Conservation (phyloP, 176 grass and related monocot genomes). For the Calamus simplicifolius region DNA sequence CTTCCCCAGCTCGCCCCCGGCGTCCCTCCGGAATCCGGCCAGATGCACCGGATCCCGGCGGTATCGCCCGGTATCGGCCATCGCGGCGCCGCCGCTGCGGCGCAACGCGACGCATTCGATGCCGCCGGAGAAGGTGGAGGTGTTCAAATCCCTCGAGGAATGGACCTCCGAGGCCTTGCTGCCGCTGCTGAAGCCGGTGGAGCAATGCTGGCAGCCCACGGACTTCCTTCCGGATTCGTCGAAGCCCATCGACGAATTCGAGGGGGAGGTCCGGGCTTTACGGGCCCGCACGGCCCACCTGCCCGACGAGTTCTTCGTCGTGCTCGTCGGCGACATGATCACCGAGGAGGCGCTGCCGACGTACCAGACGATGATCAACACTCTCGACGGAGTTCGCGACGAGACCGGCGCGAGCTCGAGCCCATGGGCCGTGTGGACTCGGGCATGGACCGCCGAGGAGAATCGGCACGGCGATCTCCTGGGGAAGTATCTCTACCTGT, state of each 20-base stretch:
- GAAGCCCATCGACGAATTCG: conserved; percentile 39
- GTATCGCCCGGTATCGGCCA: background rate
- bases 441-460: conserved; percentile 87
- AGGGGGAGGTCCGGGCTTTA: conserved; percentile 46
- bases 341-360: conserved; percentile 95
- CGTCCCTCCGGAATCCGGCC: background rate
- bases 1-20: background rate
- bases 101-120: conserved; percentile 58
- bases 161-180: conserved; percentile 57
- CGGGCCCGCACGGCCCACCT: conserved; percentile 48
- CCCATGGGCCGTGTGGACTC: conserved; percentile 93
- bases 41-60: conserved; percentile 23
- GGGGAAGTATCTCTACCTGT: conserved; percentile 78
- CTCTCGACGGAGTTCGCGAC: conserved; percentile 76
- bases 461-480: conserved; percentile 87
- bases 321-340: conserved; percentile 86
- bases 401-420: conserved; percentile 80
- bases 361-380: conserved; percentile 99
- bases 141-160: conserved; percentile 63
- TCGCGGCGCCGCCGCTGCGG: background rate
- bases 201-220: conserved; percentile 70
- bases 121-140: conserved; percentile 80
- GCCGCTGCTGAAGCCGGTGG: conserved; percentile 82
- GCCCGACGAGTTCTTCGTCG: conserved; percentile 68
- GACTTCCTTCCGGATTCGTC: conserved; percentile 75